Base-by-base conservation (phyloP, 208 protist genomes). In the Trichomonas gallinae region DNA sequence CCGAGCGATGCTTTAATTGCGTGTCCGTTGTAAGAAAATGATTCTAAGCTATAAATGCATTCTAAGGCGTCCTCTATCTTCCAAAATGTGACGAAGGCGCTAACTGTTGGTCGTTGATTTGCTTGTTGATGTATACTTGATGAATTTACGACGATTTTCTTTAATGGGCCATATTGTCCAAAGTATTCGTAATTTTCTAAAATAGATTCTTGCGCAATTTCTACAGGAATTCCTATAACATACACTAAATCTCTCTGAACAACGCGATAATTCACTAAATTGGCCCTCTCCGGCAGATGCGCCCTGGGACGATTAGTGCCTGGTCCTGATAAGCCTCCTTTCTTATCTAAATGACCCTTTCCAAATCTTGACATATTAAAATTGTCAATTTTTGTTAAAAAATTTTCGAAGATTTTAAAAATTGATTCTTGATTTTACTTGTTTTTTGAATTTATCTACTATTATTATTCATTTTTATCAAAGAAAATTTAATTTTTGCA, bases 181-280 rank as follows among this genome's bases (percentile, higher is more conserved):
- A 98, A 98, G 89, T 98, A 98, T 88, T 98, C 98, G 46, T 96
- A 97, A 36, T 96, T 96, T 63, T 97, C 96, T 26, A 98, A 58
- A 48, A 96, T 96, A 21, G 97, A 98, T 97, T 98, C 98, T 58
- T 97, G 97, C 0, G 98, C 98, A 45, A 98, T 96, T 0, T 48
- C 81, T 21, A 98, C 96, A 0, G 98, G 97, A 17, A 99, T 96
- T 58, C 98, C 98, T n/a, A 98, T 98, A 4, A 98, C 98, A 97
- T 98, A 99, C 0, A 99, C 98, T 40, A 98, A 96, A 96, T 98
- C 98, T 51, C 97, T 97, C 91, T 99, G 98, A 63, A 98, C 97
- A 0, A 98, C 98, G 34, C 98, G 97, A 15, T 98, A 93, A 38
- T 26, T 34, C 2, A 44, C 23, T 34, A 93, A 42, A 26, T 51